A percentile compares a stretch with the other conserved stretches of the same genome.
Conservation (phyloP, 2,329 filamentous ascomycete genomes). For the Hymenoscyphus linearis region DNA sequence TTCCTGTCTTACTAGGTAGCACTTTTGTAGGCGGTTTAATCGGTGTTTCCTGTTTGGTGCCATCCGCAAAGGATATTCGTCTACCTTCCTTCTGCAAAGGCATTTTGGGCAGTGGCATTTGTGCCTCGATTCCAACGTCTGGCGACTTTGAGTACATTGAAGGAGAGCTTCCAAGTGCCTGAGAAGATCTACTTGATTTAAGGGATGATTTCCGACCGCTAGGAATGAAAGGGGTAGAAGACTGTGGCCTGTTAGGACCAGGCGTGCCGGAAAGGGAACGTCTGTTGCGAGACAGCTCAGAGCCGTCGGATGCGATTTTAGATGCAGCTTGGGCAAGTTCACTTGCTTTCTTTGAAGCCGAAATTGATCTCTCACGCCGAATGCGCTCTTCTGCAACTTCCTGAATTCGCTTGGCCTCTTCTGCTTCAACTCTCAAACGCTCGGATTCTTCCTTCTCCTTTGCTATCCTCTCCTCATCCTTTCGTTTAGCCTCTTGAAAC, state of each 20-base stretch:
- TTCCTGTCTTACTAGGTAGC: conserved; percentile 5
- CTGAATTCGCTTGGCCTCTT: conserved; percentile 11
- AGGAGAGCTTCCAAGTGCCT: conserved; percentile 20
- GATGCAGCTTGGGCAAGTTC: neutral
- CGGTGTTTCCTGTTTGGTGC: conserved; percentile 8
- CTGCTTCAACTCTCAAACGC: conserved; percentile 17
- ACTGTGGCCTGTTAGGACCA: conserved; percentile 13
- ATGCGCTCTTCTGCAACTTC: conserved; percentile 9
- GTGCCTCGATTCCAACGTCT: conserved; percentile 20
- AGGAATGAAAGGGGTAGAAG: conserved; percentile 26
- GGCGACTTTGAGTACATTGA: conserved; percentile 9
- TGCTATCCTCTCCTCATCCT: conserved; percentile 11
- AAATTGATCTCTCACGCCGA: conserved; percentile 4
- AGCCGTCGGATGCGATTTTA: neutral
- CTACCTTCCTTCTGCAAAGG: conserved; percentile 17
- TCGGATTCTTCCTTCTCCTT: conserved; percentile 20
- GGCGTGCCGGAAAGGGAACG: conserved; percentile 1
- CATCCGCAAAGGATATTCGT: conserved; percentile 19
- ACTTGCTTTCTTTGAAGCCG: conserved; percentile 7
- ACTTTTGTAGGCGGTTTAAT: conserved; percentile 8
- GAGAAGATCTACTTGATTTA: conserved; percentile 19
- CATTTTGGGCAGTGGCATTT: conserved; percentile 21
- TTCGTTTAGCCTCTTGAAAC: conserved; percentile 8
- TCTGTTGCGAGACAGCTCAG: neutral
- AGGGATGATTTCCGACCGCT: conserved; percentile 23